Conservation (phyloP, 2,329 filamentous ascomycete species). For the Alternaria incomplexa region DNA sequence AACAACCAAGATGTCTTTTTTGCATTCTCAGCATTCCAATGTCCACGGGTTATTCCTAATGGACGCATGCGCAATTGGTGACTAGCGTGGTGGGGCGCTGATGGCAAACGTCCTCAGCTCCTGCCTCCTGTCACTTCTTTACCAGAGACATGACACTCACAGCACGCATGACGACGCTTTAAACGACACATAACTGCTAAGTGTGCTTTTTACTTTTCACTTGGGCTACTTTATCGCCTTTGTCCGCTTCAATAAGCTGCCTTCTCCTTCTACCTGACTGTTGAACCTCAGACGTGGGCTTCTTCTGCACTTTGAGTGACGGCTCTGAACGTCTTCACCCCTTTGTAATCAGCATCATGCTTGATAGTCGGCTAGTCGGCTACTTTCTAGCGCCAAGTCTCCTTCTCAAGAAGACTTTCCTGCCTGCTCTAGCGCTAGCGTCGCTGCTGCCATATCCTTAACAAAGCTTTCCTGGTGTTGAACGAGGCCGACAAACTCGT, state of each 20-base stretch:
- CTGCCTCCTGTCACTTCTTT: not conserved
- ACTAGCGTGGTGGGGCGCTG: not conserved
- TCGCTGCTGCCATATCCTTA: no score
- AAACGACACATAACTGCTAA: no score
- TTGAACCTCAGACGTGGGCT: not conserved
- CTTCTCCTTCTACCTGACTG: not conserved
- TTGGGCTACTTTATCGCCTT: not conserved
- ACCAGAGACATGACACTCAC: not conserved
- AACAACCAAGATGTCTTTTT: not conserved
- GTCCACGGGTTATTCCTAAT: not conserved
- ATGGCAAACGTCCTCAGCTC: not conserved
- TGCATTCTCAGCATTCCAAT: not conserved
- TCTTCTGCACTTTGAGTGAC: not conserved
- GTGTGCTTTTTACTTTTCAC: fast-evolving
- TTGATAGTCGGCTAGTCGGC: fast-evolving
- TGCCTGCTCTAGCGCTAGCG: no score
- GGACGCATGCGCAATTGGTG: not conserved
- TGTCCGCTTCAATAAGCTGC: not conserved
- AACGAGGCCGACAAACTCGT: no score
- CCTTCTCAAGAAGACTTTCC: no score
- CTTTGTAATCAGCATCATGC: not conserved
- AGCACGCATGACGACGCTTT: not conserved
- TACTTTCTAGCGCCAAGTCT: no score
- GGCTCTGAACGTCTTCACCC: not conserved
- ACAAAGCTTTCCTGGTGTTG: no score